A percentile compares a stretch with the other conserved stretches of the same genome.
Conservation (phyloP, 169 alveolate species). For the Cryptosporidium ubiquitum region DNA sequence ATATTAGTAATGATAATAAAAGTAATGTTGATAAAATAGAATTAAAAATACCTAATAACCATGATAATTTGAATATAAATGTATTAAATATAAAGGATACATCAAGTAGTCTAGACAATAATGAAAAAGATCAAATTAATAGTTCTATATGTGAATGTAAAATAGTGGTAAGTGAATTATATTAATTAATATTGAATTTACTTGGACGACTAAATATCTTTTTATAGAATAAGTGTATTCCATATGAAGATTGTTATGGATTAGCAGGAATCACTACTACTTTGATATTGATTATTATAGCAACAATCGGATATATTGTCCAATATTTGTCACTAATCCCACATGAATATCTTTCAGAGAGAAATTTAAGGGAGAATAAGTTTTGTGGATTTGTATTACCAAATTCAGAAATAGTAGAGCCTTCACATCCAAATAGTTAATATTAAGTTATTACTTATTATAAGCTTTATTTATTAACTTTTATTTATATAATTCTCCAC, state of each 20-base stretch:
- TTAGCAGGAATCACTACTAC: slow-evolving; percentile 8
- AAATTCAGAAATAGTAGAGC: not conserved
- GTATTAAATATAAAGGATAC: not conserved
- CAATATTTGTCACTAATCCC: slow-evolving; percentile 30
- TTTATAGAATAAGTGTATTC: not conserved
- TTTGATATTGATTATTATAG: not conserved
- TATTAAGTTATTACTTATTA: not conserved
- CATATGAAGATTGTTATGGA: slow-evolving; percentile 19
- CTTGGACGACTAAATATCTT: not conserved
- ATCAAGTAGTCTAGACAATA: not conserved
- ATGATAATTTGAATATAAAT: not conserved
- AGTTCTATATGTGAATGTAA: not conserved
- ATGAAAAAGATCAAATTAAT: not conserved
- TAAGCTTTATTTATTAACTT: not conserved
- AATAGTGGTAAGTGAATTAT: not conserved
- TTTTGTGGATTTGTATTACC: not conserved
- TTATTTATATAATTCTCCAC: not conserved
- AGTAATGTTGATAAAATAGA: too few relatives aligned
- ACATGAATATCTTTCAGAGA: slow-evolving; percentile 1
- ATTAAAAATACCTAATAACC: too few relatives aligned
- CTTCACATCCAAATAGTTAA: slow-evolving; percentile 19
- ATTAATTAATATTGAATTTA: not conserved
- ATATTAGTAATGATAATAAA: too few relatives aligned
- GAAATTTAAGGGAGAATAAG: not conserved
- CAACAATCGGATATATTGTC: not conserved